These are phyloP conservation scores for Salix koriyanagi DNA, from an alignment of 345 rosid species.

Conservation along the genomic window DNA sequence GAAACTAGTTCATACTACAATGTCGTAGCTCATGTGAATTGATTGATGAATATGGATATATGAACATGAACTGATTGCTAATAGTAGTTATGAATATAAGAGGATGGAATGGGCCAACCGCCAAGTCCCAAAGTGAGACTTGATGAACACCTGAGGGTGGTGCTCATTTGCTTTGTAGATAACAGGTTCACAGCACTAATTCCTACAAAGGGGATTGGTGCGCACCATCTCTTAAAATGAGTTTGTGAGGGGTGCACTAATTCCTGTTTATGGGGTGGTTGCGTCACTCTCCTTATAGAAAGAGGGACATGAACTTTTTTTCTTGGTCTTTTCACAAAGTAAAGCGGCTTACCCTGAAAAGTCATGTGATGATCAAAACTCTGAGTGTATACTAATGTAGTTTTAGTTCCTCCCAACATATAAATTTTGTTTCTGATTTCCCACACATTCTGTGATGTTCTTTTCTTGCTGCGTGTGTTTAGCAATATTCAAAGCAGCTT, in stretches of 20 bases:
- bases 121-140: background rate
- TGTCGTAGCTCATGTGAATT: too few species aligned
- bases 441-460: constrained; percentile 1
- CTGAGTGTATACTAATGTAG: background rate
- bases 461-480: constrained; percentile 21
- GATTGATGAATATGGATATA: too few species aligned
- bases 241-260: background rate
- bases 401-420: background rate
- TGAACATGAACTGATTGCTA: background rate
- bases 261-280: background rate
- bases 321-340: background rate
- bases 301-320: background rate
- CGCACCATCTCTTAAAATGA: background rate
- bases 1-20: too few species aligned
- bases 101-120: background rate
- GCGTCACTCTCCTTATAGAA: background rate
- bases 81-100: background rate
- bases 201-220: background rate
- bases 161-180: background rate
- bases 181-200: background rate
- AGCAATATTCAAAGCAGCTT: constrained; percentile 89
- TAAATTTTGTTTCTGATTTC: background rate
- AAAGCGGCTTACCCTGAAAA: background rate
- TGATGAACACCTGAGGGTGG: background rate
- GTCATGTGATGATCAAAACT: background rate